These are phyloP conservation scores for Anthoceros angustus DNA, from an alignment of 225 moss, liverwort and hornwort genomes.

Conservation along the genomic window DNA sequence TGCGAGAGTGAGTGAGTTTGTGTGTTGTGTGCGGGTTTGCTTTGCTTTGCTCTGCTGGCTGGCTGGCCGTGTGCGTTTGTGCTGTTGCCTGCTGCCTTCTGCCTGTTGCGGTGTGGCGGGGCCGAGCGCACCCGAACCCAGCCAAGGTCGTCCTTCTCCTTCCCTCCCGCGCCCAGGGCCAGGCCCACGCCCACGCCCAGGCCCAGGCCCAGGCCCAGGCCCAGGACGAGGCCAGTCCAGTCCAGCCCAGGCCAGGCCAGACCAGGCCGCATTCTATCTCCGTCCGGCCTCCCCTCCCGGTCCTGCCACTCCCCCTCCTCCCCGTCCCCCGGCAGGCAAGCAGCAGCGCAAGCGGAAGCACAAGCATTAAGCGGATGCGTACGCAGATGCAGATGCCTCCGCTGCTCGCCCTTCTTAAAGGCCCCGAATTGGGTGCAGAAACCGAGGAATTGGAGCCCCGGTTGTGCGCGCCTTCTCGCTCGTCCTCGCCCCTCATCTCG, in stretches of 20 bases:
- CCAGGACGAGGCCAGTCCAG: too few species aligned
- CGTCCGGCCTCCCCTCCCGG: not conserved
- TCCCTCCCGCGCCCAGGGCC: too few species aligned
- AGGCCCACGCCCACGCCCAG: too few species aligned
- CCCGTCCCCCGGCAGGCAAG: too few species aligned
- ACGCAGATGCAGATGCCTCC: not conserved
- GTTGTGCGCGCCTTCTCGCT: not conserved
- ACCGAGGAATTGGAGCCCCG: not conserved
- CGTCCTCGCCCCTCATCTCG: not conserved
- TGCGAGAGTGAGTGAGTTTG: too few species aligned
- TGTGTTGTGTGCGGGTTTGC: too few species aligned
- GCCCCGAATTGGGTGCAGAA: not conserved
- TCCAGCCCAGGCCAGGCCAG: not conserved
- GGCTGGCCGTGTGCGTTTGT: too few species aligned
- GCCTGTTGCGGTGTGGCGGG: not conserved
- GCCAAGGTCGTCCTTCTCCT: too few species aligned
- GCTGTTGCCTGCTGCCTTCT: not conserved
- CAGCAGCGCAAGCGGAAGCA: too few species aligned
- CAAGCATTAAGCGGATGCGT: not conserved
- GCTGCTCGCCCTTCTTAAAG: not conserved
- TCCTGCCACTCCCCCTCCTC: not conserved
- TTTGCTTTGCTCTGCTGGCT: too few species aligned
- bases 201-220: too few species aligned
- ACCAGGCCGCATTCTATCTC: not conserved
- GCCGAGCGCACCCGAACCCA: too few species aligned